A percentile compares a stretch with the other conserved stretches of the same genome.
Evolutionary conservation across 2,329 filamentous ascomycete genomes (phyloP).

Genomic region (Monosporascus sp.): DNA sequence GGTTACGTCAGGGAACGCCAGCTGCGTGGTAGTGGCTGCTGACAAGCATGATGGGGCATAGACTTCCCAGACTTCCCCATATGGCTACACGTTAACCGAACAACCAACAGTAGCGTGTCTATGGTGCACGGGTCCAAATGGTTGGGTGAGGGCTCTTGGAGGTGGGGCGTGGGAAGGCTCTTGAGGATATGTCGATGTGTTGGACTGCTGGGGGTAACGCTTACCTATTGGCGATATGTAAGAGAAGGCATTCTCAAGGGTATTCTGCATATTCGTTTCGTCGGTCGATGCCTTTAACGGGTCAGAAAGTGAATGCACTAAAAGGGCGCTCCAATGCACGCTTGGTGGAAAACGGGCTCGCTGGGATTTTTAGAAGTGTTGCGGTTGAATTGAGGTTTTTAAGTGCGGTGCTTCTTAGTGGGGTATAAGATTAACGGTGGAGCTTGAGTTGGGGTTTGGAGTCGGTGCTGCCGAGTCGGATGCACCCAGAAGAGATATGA

Average conservation of each 20-base stretch:
- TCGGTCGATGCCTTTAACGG: slow-evolving; percentile 31
- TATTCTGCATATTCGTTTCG: slow-evolving; percentile 35
- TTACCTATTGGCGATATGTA: slow-evolving; percentile 54
- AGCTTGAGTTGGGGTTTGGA: neutral
- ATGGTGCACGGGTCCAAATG: slow-evolving; percentile 45
- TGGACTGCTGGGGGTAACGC: slow-evolving; percentile 18
- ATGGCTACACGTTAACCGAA: slow-evolving; percentile 22
- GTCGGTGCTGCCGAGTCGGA: neutral
- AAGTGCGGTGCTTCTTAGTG: neutral
- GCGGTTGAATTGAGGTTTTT: neutral
- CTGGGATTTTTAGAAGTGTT: neutral
- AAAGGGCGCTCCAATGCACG: neutral
- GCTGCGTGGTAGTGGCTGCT: slow-evolving; percentile 21
- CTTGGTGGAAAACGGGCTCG: neutral
- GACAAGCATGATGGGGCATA: slow-evolving; percentile 15
- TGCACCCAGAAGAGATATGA: neutral
- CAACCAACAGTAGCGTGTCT: slow-evolving; percentile 41
- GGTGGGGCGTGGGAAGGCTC: slow-evolving; percentile 11
- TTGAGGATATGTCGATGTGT: slow-evolving; percentile 2
- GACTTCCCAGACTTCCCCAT: slow-evolving; percentile 26
- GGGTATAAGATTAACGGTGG: neutral
- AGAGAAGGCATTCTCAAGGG: slow-evolving; percentile 41
- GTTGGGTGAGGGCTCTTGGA: slow-evolving; percentile 34
- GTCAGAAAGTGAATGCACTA: slow-evolving; percentile 8
- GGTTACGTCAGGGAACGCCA: slow-evolving; percentile 15